These are phyloP conservation scores for Leccinum barrowsii DNA, from an alignment of 768 basidiomycete species.

Conservation along the genomic window DNA sequence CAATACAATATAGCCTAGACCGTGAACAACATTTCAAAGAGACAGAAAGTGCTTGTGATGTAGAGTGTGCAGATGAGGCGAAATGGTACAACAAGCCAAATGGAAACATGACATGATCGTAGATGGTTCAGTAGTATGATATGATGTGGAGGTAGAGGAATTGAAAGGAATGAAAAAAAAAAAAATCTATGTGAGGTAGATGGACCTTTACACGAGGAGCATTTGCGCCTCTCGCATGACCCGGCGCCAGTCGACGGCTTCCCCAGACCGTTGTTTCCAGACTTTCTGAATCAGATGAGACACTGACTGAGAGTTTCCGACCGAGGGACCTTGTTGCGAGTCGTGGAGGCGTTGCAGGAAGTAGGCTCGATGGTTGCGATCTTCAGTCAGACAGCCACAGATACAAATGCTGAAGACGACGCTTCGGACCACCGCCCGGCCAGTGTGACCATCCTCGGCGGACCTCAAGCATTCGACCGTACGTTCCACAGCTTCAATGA, in stretches of 20 bases:
- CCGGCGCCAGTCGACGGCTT: slow-evolving; percentile 60
- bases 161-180: background rate
- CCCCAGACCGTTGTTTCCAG: slow-evolving; percentile 46
- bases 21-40: slow-evolving; percentile 21
- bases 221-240: slow-evolving; percentile 48
- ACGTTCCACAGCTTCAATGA: slow-evolving; percentile 50
- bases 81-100: slow-evolving; percentile 11
- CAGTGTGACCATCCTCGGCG: slow-evolving; percentile 36
- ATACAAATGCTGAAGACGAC: slow-evolving; percentile 79
- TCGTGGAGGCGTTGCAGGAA: slow-evolving; percentile 47
- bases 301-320: slow-evolving; percentile 66
- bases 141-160: background rate
- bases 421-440: slow-evolving; percentile 63
- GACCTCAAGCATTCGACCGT: slow-evolving; percentile 46
- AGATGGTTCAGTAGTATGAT: slow-evolving; percentile 4
- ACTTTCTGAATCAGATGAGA: slow-evolving; percentile 50
- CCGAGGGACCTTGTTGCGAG: slow-evolving; percentile 44
- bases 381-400: slow-evolving; percentile 64
- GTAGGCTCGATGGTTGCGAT: slow-evolving; percentile 37
- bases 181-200: background rate
- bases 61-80: slow-evolving; percentile 9
- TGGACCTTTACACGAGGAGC: slow-evolving; percentile 51
- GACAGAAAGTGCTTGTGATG: slow-evolving; percentile 3
- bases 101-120: background rate
- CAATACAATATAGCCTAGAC: slow-evolving; percentile 10